A percentile compares a stretch with the other conserved stretches of the same genome.
These are phyloP conservation scores for Theileria sp. DNA, from an alignment of 169 alveolate genomes.

Conservation along the genomic window DNA sequence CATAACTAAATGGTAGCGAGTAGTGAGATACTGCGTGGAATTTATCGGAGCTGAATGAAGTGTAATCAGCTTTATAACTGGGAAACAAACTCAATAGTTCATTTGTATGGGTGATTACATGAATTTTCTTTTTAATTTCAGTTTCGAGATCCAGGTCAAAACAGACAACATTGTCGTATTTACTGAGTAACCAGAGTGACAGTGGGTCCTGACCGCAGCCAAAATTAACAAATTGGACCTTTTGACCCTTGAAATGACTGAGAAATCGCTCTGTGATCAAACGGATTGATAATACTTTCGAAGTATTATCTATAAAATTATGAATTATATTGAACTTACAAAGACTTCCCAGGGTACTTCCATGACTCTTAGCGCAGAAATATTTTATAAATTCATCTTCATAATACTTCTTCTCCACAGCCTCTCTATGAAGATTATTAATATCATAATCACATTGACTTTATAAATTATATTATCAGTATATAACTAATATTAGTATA, in stretches of 20 bases:
- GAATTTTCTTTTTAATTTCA: slow-evolving; percentile 21
- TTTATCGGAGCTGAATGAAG: background rate
- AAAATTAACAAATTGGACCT: slow-evolving; percentile 44
- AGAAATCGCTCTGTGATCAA: slow-evolving; percentile 3
- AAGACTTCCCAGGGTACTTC: background rate
- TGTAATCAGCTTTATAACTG: background rate
- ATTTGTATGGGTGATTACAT: slow-evolving; percentile 6
- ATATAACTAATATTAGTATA: too few species aligned
- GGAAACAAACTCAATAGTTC: slow-evolving; percentile 4
- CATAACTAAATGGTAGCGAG: too few species aligned
- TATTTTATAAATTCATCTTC: background rate
- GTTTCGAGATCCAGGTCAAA: slow-evolving; percentile 37
- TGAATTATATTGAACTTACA: background rate
- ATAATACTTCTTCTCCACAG: background rate
- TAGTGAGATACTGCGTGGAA: slow-evolving; percentile 25
- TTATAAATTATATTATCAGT: too few species aligned
- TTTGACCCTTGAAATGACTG: slow-evolving; percentile 15
- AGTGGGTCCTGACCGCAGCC: slow-evolving; percentile 56
- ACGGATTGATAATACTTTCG: slow-evolving; percentile 22
- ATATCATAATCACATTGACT: too few species aligned
- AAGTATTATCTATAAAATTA: slow-evolving; percentile 15
- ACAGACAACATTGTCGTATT: slow-evolving; percentile 15
- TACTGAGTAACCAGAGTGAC: slow-evolving; percentile 22
- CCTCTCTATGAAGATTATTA: background rate
- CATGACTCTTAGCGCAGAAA: background rate